These are phyloP conservation scores for Magnusiomyces paraingens DNA, from an alignment of 1,139 yeast species.

Conservation along the genomic window DNA sequence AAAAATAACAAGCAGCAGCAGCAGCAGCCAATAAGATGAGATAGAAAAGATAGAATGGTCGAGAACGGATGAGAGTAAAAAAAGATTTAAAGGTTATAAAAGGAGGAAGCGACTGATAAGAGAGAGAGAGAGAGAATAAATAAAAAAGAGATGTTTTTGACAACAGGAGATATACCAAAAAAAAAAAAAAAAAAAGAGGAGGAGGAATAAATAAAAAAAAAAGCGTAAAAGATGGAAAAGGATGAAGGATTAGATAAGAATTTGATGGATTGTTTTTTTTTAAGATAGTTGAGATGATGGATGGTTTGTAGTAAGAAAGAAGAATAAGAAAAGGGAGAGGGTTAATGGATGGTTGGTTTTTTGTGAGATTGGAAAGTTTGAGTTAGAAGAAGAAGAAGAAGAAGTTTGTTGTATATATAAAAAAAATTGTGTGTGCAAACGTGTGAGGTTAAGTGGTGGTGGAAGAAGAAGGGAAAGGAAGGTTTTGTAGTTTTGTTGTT, in stretches of 20 bases:
- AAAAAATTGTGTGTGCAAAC: too few species aligned
- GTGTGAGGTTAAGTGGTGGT: too few species aligned
- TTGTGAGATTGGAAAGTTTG: too few species aligned
- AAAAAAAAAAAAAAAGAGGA: not conserved
- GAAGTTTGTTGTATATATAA: too few species aligned
- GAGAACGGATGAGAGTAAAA: not conserved
- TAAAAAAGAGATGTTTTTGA: not conserved
- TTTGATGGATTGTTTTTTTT: too few species aligned
- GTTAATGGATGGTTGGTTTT: too few species aligned
- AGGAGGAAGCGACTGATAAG: not conserved
- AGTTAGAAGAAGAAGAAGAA: too few species aligned
- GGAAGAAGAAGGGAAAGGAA: too few species aligned
- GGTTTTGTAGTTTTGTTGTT: too few species aligned
- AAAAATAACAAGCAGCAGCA: not conserved
- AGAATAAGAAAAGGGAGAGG: too few species aligned
- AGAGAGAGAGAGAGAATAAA: not conserved
- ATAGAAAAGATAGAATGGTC: not conserved
- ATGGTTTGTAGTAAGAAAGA: too few species aligned
- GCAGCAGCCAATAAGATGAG: not conserved
- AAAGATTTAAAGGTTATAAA: not conserved
- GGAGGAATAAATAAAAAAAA: not conserved
- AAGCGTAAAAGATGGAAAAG: not conserved
- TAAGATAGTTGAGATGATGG: too few species aligned
- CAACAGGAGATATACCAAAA: not conserved
- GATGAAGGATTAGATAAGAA: not conserved